Base-by-base conservation (phyloP, 2,329 filamentous ascomycete genomes). In the Diatrype stigma region DNA sequence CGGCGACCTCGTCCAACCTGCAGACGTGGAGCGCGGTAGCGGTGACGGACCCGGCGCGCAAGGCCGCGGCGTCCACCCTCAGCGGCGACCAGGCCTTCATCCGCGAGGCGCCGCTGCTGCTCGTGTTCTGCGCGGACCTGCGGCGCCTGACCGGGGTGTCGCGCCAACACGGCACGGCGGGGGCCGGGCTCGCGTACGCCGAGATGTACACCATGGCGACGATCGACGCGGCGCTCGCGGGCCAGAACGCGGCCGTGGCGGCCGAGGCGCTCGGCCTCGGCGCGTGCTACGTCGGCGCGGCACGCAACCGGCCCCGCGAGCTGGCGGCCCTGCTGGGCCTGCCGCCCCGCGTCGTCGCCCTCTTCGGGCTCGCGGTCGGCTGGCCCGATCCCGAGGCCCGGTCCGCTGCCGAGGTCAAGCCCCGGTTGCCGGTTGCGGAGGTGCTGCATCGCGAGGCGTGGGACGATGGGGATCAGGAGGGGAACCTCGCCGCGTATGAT, bases 1-100 rank as follows among this genome's bases (percentile, higher is more conserved):
- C 67, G 8, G 58, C 66, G 6, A 67, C 66, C 2, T 69, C 66
- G 14, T 68, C 63, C 7, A 68, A 68, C 52, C 53, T 69, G 26
- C 67, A 69, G 48, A 64, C 64, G 0, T 69, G 66, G 64, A 66
- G 64, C 48, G 63, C 63, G 14, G 53, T 69, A 21, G 62, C 64
- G 12, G 48, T 68, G 12, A 32, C 57, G 28, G 60, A 67, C 35
- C 46, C 57, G 3, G 52, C 49, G n/a, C 59, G 58, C 32, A 67
- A 68, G 42, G 50, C 55, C 17, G 30, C 57, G 44, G 58, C 60
- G 11, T 65, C 67, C 1, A 28, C 46, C 1, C 54, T 69, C 3
- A 60, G 61, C 38, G 62, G 56, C 32, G 56, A 66, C 52, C 65
- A 68, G 53, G 59, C 57, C 21, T 68, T 68, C 53, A 65, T 68